Evolutionary conservation across 1,284 basidiomycete species (phyloP).

Genomic region (Coniophora puteana): DNA sequence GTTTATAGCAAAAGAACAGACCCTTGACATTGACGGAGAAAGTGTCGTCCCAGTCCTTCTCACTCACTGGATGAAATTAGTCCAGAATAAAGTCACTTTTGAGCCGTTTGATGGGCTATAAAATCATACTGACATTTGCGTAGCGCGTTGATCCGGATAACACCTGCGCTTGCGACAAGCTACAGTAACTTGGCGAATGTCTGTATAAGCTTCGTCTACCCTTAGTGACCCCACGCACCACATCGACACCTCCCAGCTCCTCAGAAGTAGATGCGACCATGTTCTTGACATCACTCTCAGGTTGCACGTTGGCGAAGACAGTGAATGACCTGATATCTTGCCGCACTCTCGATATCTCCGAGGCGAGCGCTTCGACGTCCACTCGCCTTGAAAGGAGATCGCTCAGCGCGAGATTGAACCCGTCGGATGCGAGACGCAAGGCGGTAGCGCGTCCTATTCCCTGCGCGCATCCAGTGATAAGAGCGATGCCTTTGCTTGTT

Average conservation of each 20-base stretch:
- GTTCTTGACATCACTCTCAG: slow-evolving; percentile 29
- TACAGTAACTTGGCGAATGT: too few relatives aligned
- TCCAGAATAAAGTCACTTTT: too few relatives aligned
- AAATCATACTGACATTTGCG: too few relatives aligned
- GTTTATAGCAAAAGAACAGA: slow-evolving; percentile 21
- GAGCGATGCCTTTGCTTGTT: slow-evolving; percentile 23
- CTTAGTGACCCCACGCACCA: slow-evolving; percentile 8
- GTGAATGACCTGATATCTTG: slow-evolving; percentile 17
- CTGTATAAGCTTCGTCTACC: background rate
- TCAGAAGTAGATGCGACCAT: slow-evolving; percentile 29
- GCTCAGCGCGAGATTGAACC: slow-evolving; percentile 18
- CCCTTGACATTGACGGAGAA: slow-evolving; percentile 19
- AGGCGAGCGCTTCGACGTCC: slow-evolving; percentile 7
- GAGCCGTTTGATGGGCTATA: background rate
- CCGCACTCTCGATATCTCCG: slow-evolving; percentile 6
- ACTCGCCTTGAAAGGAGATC: slow-evolving; percentile 14
- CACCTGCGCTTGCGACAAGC: slow-evolving; percentile 19
- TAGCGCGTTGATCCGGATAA: too few relatives aligned
- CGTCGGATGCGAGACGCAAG: slow-evolving; percentile 29
- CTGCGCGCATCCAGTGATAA: slow-evolving; percentile 38
- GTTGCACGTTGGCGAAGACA: slow-evolving; percentile 21
- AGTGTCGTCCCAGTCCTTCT: slow-evolving; percentile 11
- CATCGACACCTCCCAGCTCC: slow-evolving; percentile 23
- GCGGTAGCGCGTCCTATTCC: slow-evolving; percentile 42
- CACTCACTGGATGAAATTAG: slow-evolving; percentile 1